Evolutionary conservation across 306 rosid species (phyloP).

Genomic region (Echinosophora koreensis): DNA sequence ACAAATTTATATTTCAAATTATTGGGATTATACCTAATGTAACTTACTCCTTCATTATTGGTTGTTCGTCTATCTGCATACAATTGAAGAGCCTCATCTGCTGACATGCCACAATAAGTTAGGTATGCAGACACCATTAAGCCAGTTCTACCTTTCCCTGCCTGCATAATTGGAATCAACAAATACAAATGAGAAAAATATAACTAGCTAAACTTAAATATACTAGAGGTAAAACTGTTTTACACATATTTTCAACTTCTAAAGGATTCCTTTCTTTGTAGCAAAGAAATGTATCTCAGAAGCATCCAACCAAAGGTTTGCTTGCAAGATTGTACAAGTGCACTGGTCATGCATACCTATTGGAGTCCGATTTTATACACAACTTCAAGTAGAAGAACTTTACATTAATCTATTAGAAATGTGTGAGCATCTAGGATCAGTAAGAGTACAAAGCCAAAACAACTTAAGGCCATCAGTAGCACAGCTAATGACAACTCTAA

Average conservation of each 20-base stretch:
- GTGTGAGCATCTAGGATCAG: conserved; percentile 27
- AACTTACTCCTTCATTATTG: conserved; percentile 98
- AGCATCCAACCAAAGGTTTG: conserved; percentile 4
- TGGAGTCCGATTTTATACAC: neutral
- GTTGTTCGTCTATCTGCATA: conserved; percentile 92
- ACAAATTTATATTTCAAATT: conserved; percentile 47
- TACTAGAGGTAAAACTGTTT: neutral
- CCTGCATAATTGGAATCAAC: conserved; percentile 64
- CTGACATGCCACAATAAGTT: conserved; percentile 82
- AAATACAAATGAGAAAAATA: conserved; percentile 28
- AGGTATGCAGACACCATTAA: conserved; percentile 88
- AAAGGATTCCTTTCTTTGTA: conserved; percentile 7
- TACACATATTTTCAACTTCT: neutral
- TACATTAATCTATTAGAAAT: neutral
- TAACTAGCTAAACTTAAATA: conserved; percentile 8
- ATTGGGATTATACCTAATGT: conserved; percentile 63
- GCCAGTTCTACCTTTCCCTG: conserved; percentile 98
- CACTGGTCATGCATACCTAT: neutral
- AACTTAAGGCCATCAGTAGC: conserved; percentile 19
- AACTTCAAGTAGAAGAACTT: neutral
- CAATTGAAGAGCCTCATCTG: conserved; percentile 85
- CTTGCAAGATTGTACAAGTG: conserved; percentile 21
- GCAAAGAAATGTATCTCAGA: conserved; percentile 12
- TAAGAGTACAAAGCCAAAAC: conserved; percentile 4
- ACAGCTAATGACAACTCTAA: neutral